These are phyloP conservation scores for Gentiana dahurica DNA, from an alignment of 257 asterid genomes.

Conservation along the genomic window DNA sequence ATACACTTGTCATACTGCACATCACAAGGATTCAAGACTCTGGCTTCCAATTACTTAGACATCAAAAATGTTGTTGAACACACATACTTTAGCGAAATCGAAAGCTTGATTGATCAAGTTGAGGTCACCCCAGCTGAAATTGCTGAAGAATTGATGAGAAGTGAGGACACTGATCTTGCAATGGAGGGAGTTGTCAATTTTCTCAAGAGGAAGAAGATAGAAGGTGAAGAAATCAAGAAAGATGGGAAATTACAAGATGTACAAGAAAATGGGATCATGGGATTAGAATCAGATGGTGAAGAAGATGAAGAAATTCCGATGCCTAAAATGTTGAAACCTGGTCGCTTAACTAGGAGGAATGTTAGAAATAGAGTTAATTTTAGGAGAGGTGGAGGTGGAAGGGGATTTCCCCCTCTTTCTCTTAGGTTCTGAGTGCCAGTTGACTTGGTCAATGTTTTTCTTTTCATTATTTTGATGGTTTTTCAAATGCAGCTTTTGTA, in stretches of 20 bases:
- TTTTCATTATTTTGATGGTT: no score
- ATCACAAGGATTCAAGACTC: constrained; percentile 39
- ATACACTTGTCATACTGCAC: constrained; percentile 70
- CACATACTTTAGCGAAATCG: constrained; percentile 24
- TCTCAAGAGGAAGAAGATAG: constrained; percentile 29
- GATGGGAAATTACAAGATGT: background rate
- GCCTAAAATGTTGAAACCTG: constrained; percentile 8
- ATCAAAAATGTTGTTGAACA: constrained; percentile 19
- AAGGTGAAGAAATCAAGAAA: constrained; percentile 5
- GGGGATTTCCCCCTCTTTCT: no score
- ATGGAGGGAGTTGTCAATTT: constrained; percentile 49
- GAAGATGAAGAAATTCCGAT: background rate
- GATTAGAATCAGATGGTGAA: background rate
- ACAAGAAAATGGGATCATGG: background rate
- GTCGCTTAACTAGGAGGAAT: background rate
- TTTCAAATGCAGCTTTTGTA: no score
- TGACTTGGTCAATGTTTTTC: no score
- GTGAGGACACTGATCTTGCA: constrained; percentile 42
- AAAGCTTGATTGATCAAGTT: constrained; percentile 27
- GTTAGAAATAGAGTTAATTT: background rate
- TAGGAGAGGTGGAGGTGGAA: no score
- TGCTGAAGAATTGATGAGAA: constrained; percentile 79
- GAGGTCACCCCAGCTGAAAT: constrained; percentile 60
- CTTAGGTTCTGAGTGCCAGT: no score
- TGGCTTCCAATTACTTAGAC: constrained; percentile 50